Evolutionary conservation across 1,284 basidiomycete genomes (phyloP).

Genomic region (Trichosporon inkin): DNA sequence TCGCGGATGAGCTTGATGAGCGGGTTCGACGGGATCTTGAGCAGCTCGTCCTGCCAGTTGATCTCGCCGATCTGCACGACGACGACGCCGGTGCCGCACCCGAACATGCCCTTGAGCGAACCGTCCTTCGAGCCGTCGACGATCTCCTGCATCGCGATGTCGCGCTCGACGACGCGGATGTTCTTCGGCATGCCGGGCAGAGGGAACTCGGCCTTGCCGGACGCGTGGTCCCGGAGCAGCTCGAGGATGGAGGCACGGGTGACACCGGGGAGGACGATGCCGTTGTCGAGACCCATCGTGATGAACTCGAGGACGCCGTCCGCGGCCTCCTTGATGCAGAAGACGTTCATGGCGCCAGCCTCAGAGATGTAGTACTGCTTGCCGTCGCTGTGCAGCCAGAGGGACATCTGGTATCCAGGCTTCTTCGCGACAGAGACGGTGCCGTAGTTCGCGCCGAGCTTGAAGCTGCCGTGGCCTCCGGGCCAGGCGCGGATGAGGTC

Average conservation of each 20-base stretch:
- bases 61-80: conserved; percentile 39
- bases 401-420: conserved; percentile 44
- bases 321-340: conserved; percentile 42
- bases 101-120: conserved; percentile 44
- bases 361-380: conserved; percentile 45
- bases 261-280: conserved; percentile 48
- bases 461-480: conserved; percentile 45
- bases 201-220: conserved; percentile 36
- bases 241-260: conserved; percentile 44
- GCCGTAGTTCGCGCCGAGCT: conserved; percentile 49
- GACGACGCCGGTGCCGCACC: conserved; percentile 44
- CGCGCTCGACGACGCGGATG: conserved; percentile 45
- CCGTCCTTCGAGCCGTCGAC: conserved; percentile 35
- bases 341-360: conserved; percentile 48
- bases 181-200: conserved; percentile 40
- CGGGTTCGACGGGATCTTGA: conserved; percentile 40
- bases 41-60: conserved; percentile 30
- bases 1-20: conserved; percentile 40
- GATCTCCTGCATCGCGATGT: conserved; percentile 46
- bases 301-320: conserved; percentile 45
- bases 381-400: conserved; percentile 42
- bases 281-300: conserved; percentile 46
- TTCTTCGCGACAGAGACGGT: conserved; percentile 45
- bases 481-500: conserved; percentile 48
- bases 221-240: conserved; percentile 37